phyloP scores from a whole-genome alignment of 768 basidiomycete species.

The Pulveroboletus ravenelii region DNA sequence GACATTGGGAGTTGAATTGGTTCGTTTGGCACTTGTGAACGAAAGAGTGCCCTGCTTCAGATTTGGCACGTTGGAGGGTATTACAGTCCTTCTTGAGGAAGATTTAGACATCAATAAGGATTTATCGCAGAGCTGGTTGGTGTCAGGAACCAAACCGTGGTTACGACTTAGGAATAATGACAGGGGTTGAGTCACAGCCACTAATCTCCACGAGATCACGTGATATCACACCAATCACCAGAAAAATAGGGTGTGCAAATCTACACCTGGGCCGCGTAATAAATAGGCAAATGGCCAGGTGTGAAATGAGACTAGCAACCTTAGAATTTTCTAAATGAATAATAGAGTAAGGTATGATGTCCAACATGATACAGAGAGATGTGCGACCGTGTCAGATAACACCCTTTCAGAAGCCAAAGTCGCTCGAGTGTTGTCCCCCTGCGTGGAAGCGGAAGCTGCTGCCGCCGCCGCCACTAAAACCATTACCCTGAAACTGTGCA shows the following conservation, averaged over 20 bases:
- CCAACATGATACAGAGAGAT: neutral
- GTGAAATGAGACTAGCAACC: neutral
- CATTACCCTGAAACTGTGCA: slow-evolving; percentile 53
- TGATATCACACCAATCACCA: neutral
- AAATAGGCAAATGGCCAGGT: too few relatives aligned
- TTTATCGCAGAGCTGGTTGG: neutral
- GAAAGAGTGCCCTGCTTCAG: slow-evolving; percentile 44
- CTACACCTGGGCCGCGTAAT: too few relatives aligned
- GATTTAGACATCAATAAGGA: neutral
- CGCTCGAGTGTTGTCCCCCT: slow-evolving; percentile 6
- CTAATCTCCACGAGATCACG: slow-evolving; percentile 1
- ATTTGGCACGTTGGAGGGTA: slow-evolving; percentile 4
- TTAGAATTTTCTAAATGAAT: neutral
- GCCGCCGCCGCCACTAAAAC: slow-evolving; percentile 20
- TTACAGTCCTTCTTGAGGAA: neutral
- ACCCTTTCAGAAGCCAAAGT: slow-evolving; percentile 18
- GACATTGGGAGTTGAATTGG: slow-evolving; percentile 22
- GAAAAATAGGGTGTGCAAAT: too few relatives aligned
- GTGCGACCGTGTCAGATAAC: neutral
- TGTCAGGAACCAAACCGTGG: neutral
- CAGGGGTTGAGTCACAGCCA: slow-evolving; percentile 17
- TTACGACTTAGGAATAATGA: slow-evolving; percentile 1
- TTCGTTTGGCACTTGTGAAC: slow-evolving; percentile 46
- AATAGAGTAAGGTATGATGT: slow-evolving; percentile 7
- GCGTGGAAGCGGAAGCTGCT: slow-evolving; percentile 30